Evolutionary conservation across 192 early-diverging fungal genomes (phyloP), one percentile per base, ranked within the genome.

Genomic region (Gamsiella multidivaricata): DNA sequence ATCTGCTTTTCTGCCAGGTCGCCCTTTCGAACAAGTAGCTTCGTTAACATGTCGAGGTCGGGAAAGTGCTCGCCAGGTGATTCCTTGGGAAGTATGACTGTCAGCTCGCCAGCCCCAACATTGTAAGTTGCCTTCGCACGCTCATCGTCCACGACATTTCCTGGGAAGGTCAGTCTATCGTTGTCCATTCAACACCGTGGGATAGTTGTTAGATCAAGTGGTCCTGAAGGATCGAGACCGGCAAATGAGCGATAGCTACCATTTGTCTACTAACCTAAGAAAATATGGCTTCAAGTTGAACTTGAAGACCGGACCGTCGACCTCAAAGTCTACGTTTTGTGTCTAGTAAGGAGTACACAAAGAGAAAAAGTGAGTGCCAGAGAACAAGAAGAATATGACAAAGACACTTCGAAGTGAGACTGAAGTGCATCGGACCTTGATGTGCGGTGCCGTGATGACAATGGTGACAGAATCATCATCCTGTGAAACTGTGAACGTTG

Each of bases 261-360:
- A n/a, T n/a, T n/a, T n/a, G n/a, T n/a, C n/a, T n/a, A 49, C 36
- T 0, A 61, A 92, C 89, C 96, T 84, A 18, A 98, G 85, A 70
- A 95, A 99, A 83, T 99, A 99, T 1, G 96, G 97, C 37, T 87
- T 86, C 47, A 93, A 84, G 71, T 88, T 92, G 65, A 99, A 97
- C 68, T 89, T 92, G 83, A 99, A 94, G 56, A 95, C 92, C 52
- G 73, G 84, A 10, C 85, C 93, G 17, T 95, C 86, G 42, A 96
- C 89, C 75, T 91, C 87, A 56, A 97, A 85, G 70, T 99, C 96
- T 11, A 99, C 87, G 6, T 97, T 87, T 68, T 93, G 89, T 8
- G 93, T 89, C 88, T 95, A 80, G 25, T 34, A 29, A n/a, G n/a
- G n/a, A n/a, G n/a, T 45, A 22, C 17, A 37, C 33, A 54, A n/a